phyloP scores from a whole-genome alignment of 2,329 filamentous ascomycete genomes.

The Phaeosphaeria sp. region DNA sequence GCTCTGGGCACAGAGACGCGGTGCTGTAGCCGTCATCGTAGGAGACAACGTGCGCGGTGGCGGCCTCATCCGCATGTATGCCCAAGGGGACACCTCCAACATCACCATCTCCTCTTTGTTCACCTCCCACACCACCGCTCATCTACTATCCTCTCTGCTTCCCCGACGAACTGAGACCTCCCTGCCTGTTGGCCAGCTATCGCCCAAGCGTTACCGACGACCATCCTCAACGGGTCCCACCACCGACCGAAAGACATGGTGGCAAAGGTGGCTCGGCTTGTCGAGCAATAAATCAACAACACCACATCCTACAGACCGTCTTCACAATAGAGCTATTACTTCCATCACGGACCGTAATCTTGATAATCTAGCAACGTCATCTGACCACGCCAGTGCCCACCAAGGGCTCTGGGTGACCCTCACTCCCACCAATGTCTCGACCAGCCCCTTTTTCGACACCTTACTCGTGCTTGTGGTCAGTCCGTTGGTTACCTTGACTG shows the following conservation, averaged over 20 bases:
- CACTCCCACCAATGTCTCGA: conserved; percentile 84
- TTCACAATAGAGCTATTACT: conserved; percentile 24
- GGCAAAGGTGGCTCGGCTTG: conserved; percentile 32
- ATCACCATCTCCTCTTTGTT: conserved; percentile 94
- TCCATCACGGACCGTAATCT: conserved; percentile 23
- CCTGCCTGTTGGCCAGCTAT: too few relatives aligned
- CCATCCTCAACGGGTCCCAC: neutral
- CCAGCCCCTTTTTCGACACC: conserved; percentile 94
- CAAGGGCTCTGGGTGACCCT: conserved; percentile 97
- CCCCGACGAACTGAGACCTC: conserved; percentile 56
- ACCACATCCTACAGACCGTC: conserved; percentile 10
- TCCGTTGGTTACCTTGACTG: conserved; percentile 87
- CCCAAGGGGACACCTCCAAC: conserved; percentile 94
- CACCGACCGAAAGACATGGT: conserved; percentile 30
- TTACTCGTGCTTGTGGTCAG: conserved; percentile 96
- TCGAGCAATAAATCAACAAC: conserved; percentile 25
- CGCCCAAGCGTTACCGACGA: too few relatives aligned
- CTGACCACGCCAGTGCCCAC: conserved; percentile 55
- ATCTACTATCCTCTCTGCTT: conserved; percentile 86
- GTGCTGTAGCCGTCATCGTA: conserved; percentile 88
- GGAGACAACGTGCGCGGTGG: conserved; percentile 92
- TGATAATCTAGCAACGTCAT: conserved; percentile 21
- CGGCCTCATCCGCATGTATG: conserved; percentile 95
- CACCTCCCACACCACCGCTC: conserved; percentile 92
- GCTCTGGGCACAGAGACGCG: conserved; percentile 93